Evolutionary conservation across 306 rosid genomes (phyloP).

Genomic region (Aeschynomene evenia): DNA sequence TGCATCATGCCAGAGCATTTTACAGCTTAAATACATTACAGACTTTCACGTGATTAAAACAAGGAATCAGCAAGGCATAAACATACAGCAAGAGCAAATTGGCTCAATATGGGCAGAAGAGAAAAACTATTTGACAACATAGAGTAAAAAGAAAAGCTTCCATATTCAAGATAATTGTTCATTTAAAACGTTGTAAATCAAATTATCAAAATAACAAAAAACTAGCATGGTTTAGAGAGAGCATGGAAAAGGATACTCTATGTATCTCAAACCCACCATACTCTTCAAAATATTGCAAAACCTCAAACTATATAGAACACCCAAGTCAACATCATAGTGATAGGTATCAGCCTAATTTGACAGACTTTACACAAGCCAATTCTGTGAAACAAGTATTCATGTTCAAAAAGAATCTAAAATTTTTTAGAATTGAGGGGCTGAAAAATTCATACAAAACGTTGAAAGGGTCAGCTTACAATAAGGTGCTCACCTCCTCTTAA

Average conservation of each 20-base stretch:
- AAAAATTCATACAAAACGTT: neutral
- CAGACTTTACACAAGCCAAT: neutral
- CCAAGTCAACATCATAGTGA: neutral
- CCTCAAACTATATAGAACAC: neutral
- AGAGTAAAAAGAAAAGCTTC: neutral
- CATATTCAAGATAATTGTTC: neutral
- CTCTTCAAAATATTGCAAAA: neutral
- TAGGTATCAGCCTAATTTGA: neutral
- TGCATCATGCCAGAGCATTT: conserved; percentile 27
- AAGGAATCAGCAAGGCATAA: neutral
- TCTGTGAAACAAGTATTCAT: neutral
- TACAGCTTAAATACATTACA: conserved; percentile 5
- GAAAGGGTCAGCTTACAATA: neutral
- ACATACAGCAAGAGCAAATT: neutral
- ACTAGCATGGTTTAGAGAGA: neutral
- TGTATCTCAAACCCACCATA: neutral
- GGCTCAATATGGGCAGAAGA: neutral
- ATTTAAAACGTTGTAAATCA: too few species aligned
- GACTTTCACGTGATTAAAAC: neutral
- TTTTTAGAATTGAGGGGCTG: neutral
- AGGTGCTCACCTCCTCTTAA: conserved; percentile 31
- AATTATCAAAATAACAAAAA: too few species aligned
- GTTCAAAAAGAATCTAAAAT: neutral
- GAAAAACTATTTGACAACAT: neutral
- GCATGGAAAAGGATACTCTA: neutral